These are phyloP conservation scores for Trichosporon ovoides DNA, from an alignment of 1,284 basidiomycete genomes.

Conservation along the genomic window DNA sequence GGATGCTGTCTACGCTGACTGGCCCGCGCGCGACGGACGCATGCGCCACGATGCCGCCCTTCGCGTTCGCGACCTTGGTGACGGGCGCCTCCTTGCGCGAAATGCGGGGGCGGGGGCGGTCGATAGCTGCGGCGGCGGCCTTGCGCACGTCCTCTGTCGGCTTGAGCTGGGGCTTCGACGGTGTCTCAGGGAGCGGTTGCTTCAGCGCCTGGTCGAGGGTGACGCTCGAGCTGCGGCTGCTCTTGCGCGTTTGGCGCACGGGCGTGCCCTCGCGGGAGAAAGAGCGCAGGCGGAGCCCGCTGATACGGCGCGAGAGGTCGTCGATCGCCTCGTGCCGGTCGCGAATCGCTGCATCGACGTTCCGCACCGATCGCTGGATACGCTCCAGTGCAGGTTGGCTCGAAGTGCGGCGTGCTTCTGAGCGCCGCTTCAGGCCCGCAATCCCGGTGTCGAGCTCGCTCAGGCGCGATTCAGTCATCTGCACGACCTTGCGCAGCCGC, in stretches of 20 bases:
- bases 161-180: constrained; percentile 7
- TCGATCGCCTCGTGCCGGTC: constrained; percentile 49
- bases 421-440: constrained; percentile 35
- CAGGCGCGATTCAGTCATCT: constrained; percentile 48
- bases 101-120: background rate
- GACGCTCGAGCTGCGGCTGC: background rate
- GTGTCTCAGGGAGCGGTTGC: background rate
- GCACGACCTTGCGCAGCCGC: constrained; percentile 47
- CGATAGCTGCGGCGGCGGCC: background rate
- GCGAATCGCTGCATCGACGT: constrained; percentile 49
- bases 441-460: constrained; percentile 44
- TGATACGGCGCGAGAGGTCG: constrained; percentile 48
- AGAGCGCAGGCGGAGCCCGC: constrained; percentile 30
- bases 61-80: constrained; percentile 5
- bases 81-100: constrained; percentile 6
- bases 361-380: constrained; percentile 51
- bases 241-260: background rate
- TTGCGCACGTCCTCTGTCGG: constrained; percentile 13
- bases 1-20: constrained; percentile 16
- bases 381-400: constrained; percentile 47
- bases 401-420: constrained; percentile 15
- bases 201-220: background rate
- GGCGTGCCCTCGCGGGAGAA: constrained; percentile 10
- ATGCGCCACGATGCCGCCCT: constrained; percentile 16
- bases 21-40: constrained; percentile 19